phyloP scores from a whole-genome alignment of 306 rosid species.

The Gleditsia sinensis region DNA sequence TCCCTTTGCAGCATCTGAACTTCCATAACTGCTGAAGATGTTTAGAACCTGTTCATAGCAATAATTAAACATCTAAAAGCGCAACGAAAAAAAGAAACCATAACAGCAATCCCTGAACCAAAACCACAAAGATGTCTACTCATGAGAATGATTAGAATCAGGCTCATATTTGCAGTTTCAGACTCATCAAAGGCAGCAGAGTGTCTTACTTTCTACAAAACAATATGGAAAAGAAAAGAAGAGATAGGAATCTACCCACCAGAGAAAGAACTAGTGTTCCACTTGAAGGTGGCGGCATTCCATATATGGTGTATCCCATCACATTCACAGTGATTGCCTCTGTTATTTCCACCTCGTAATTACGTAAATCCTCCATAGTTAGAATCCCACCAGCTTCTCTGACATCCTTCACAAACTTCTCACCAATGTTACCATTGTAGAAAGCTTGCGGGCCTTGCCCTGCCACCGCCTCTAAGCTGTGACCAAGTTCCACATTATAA shows the following conservation, averaged over 20 bases:
- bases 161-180: neutral
- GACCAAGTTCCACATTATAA: constrained; percentile 70
- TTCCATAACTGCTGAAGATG: constrained; percentile 70
- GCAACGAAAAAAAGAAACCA: neutral
- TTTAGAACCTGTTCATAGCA: constrained; percentile 61
- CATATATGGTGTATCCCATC: constrained; percentile 71
- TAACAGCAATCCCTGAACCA: constrained; percentile 6
- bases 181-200: neutral
- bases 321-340: constrained; percentile 61
- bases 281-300: constrained; percentile 98
- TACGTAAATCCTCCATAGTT: constrained; percentile 80
- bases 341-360: constrained; percentile 64
- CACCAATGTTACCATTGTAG: constrained; percentile 78
- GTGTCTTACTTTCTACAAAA: neutral
- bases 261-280: constrained; percentile 81
- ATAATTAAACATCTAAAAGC: neutral
- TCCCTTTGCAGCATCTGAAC: constrained; percentile 65
- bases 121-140: neutral
- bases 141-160: neutral
- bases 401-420: constrained; percentile 77
- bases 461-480: constrained; percentile 65
- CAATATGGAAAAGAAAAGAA: constrained; percentile 13
- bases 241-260: constrained; percentile 47
- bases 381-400: constrained; percentile 82
- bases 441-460: constrained; percentile 77